These are phyloP conservation scores for Ophiostoma ulmi DNA, from an alignment of 2,329 filamentous ascomycete species.

Conservation along the genomic window DNA sequence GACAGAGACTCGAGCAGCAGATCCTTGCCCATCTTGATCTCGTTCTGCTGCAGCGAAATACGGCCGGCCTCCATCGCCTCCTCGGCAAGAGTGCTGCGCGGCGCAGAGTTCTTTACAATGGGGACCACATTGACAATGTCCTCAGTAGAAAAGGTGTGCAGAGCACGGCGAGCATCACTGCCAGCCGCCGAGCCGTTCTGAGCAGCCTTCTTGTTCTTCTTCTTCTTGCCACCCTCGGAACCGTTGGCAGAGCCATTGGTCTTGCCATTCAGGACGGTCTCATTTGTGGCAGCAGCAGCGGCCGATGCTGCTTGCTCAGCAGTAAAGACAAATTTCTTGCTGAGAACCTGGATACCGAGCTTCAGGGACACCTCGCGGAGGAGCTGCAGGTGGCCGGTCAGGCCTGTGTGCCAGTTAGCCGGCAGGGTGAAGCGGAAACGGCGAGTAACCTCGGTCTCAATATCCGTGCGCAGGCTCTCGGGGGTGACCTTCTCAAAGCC, in stretches of 20 bases:
- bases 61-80: slow-evolving; percentile 93
- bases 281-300: slow-evolving; percentile 31
- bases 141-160: slow-evolving; percentile 68
- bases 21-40: slow-evolving; percentile 94
- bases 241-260: slow-evolving; percentile 32
- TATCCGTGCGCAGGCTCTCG: slow-evolving; percentile 60
- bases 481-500: slow-evolving; percentile 76
- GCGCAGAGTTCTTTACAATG: slow-evolving; percentile 87
- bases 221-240: slow-evolving; percentile 45
- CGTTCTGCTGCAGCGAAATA: slow-evolving; percentile 90
- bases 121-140: slow-evolving; percentile 93
- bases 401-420: slow-evolving; percentile 58
- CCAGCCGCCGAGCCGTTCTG: slow-evolving; percentile 51
- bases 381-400: slow-evolving; percentile 69
- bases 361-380: slow-evolving; percentile 85
- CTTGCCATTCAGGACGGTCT: slow-evolving; percentile 24
- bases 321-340: slow-evolving; percentile 69
- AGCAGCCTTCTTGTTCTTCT: slow-evolving; percentile 58
- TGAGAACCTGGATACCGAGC: slow-evolving; percentile 80
- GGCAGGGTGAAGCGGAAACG: slow-evolving; percentile 74
- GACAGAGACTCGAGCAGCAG: slow-evolving; percentile 92
- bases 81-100: slow-evolving; percentile 84
- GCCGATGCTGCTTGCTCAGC: slow-evolving; percentile 34
- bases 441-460: slow-evolving; percentile 64
- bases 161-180: slow-evolving; percentile 35